Evolutionary conservation across 1,284 basidiomycete genomes (phyloP).

Genomic region (Athelia sp.): DNA sequence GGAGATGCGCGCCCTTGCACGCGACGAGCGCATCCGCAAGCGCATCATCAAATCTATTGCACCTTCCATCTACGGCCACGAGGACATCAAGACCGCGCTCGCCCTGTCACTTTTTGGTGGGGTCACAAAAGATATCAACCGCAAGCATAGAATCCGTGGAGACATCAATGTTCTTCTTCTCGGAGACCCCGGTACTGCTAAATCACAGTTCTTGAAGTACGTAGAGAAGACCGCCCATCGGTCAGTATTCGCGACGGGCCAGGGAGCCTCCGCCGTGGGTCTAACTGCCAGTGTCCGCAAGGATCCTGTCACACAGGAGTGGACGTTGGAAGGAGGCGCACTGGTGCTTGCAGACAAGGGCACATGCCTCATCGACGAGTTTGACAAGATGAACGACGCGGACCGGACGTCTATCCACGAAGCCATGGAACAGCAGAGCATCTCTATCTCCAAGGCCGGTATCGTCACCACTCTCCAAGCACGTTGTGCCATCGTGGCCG

Average conservation of each 20-base stretch:
- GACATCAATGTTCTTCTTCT: constrained; percentile 97
- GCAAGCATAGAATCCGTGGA: constrained; percentile 94
- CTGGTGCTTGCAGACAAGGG: constrained; percentile 98
- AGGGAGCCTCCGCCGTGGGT: constrained; percentile 97
- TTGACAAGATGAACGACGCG: constrained; percentile 99
- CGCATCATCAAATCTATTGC: constrained; percentile 98
- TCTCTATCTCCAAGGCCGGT: constrained; percentile 98
- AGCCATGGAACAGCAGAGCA: constrained; percentile 99
- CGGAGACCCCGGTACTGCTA: constrained; percentile 97
- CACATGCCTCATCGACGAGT: constrained; percentile 98
- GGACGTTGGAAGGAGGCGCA: constrained; percentile 98
- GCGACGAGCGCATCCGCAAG: constrained; percentile 93
- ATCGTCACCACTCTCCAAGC: constrained; percentile 97
- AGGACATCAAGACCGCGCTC: constrained; percentile 97
- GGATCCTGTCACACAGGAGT: constrained; percentile 95
- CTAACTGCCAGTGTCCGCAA: constrained; percentile 97
- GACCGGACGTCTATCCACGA: constrained; percentile 98
- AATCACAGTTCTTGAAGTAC: constrained; percentile 99
- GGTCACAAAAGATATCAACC: constrained; percentile 91
- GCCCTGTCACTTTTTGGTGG: constrained; percentile 95
- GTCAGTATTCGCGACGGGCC: constrained; percentile 97
- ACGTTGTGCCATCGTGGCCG: constrained; percentile 95
- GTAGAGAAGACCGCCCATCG: constrained; percentile 98
- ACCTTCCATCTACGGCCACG: constrained; percentile 97
- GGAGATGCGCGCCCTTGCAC: constrained; percentile 81